Evolutionary conservation across 2,329 filamentous ascomycete genomes (phyloP).

Genomic region (Clonostachys rosea): DNA sequence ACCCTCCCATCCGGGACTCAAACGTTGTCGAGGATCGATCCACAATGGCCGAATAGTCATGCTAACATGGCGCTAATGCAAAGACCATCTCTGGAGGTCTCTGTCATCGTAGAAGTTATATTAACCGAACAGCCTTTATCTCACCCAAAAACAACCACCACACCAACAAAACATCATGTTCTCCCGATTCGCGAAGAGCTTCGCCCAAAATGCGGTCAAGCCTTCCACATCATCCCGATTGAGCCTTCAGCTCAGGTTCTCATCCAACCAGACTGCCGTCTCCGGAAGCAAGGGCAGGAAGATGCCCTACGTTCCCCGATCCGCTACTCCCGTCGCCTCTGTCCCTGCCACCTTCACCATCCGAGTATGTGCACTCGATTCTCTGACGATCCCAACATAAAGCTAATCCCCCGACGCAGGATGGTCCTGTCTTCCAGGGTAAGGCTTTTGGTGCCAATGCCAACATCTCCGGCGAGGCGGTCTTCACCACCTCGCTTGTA

Average conservation of each 20-base stretch:
- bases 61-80: conserved; percentile 9
- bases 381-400: neutral
- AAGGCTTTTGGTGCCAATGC: conserved; percentile 94
- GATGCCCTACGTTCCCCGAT: conserved; percentile 55
- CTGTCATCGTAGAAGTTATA: conserved; percentile 17
- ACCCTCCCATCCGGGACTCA: conserved; percentile 26
- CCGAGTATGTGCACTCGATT: conserved; percentile 50
- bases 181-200: conserved; percentile 46
- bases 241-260: conserved; percentile 28
- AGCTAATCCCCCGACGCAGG: conserved; percentile 38
- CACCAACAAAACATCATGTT: conserved; percentile 44
- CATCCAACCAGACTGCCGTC: conserved; percentile 39
- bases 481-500: conserved; percentile 97
- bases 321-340: conserved; percentile 58
- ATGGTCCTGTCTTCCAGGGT: conserved; percentile 93
- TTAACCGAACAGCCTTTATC: neutral
- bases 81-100: conserved; percentile 38
- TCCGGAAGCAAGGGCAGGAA: conserved; percentile 66
- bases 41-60: neutral
- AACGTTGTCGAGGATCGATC: no score
- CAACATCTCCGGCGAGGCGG: conserved; percentile 96
- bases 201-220: conserved; percentile 48
- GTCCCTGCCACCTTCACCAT: conserved; percentile 83
- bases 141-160: neutral
- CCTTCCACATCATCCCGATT: conserved; percentile 32